phyloP scores from a whole-genome alignment of 2,329 filamentous ascomycete species.

The Pseudogymnoascus sp. region DNA sequence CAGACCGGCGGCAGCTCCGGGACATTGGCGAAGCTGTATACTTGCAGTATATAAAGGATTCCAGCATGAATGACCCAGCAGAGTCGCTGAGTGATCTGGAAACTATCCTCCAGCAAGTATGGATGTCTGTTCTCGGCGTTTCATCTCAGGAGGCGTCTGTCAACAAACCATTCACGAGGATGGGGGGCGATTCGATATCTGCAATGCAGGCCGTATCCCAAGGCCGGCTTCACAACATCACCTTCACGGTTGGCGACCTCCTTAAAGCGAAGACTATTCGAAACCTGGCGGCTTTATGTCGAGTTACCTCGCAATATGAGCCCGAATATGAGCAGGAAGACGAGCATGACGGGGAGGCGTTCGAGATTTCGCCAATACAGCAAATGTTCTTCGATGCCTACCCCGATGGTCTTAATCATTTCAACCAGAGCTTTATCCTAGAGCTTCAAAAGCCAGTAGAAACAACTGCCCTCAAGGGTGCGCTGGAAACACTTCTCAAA shows the following conservation, averaged over 20 bases:
- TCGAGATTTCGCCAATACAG: constrained; percentile 23
- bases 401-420: constrained; percentile 15
- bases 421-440: constrained; percentile 24
- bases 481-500: constrained; percentile 26
- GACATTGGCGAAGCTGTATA: not conserved
- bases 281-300: not conserved
- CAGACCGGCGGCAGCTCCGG: constrained; percentile 8
- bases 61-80: constrained; percentile 13
- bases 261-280: constrained; percentile 15
- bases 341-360: constrained; percentile 10
- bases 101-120: not conserved
- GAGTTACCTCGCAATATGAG: not conserved
- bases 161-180: constrained; percentile 11
- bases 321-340: not conserved
- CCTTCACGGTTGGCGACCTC: constrained; percentile 16
- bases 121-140: not conserved
- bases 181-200: constrained; percentile 18
- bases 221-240: constrained; percentile 11
- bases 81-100: not conserved
- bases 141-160: not conserved
- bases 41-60: not conserved
- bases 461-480: constrained; percentile 13
- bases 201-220: constrained; percentile 18
- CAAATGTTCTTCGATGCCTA: constrained; percentile 19
- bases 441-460: constrained; percentile 3